phyloP scores from a whole-genome alignment of 768 basidiomycete genomes.

The Mrakia blollopis region DNA sequence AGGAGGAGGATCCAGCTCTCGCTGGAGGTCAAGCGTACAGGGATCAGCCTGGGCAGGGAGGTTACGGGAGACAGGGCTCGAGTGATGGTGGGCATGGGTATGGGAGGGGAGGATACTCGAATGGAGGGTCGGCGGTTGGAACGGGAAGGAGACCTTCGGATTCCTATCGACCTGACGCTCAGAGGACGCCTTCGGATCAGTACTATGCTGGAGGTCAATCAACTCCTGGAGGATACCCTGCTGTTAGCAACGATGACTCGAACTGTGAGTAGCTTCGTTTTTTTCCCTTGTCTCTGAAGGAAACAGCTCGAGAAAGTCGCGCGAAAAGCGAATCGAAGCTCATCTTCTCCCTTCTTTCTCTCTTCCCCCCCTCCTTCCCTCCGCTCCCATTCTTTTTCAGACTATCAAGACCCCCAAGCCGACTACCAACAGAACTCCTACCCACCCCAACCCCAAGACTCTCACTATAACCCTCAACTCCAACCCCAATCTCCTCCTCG shows the following conservation, averaged over 20 bases:
- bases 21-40: conserved; percentile 18
- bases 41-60: not conserved
- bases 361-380: not conserved
- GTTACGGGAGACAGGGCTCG: not conserved
- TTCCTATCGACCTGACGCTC: not conserved
- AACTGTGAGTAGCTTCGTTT: not conserved
- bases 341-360: not conserved
- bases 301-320: not conserved
- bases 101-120: not conserved
- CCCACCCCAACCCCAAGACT: conserved; percentile 3
- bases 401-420: conserved; percentile 20
- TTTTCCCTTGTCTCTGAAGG: not conserved
- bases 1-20: conserved; percentile 28
- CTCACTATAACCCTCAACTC: conserved; percentile 9
- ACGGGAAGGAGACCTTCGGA: conserved; percentile 6
- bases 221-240: conserved; percentile 27
- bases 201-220: conserved; percentile 28
- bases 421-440: conserved; percentile 5
- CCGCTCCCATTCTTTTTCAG: not conserved
- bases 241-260: conserved; percentile 8
- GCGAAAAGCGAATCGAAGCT: not conserved
- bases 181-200: conserved; percentile 16
- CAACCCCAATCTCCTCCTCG: not conserved
- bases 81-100: not conserved
- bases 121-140: not conserved